phyloP scores from a whole-genome alignment of 306 rosid species.

The Quercus alba region DNA sequence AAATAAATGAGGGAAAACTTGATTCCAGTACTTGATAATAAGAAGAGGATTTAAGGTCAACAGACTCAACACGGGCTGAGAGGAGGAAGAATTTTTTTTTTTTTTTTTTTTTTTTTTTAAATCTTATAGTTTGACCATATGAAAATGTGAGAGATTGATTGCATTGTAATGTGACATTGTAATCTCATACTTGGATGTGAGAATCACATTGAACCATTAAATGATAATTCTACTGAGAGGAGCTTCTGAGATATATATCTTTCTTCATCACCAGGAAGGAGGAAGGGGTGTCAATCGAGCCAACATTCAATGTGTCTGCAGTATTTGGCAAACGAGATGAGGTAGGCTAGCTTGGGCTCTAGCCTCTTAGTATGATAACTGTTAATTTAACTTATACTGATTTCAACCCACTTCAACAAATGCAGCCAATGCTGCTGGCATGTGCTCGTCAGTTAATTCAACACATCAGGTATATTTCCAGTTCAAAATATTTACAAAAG shows the following conservation, averaged over 20 bases:
- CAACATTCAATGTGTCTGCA: conserved; percentile 81
- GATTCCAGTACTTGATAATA: neutral
- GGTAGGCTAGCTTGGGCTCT: conserved; percentile 38
- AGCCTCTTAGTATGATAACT: neutral
- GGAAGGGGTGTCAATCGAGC: conserved; percentile 72
- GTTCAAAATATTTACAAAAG: neutral
- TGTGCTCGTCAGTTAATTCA: conserved; percentile 90
- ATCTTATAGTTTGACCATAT: neutral
- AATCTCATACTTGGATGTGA: conserved; percentile 4
- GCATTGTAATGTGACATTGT: too few relatives aligned
- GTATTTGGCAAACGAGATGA: conserved; percentile 93
- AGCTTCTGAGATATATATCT: conserved; percentile 19
- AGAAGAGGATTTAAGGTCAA: neutral
- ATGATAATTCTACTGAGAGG: conserved; percentile 3
- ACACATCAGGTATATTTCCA: conserved; percentile 54
- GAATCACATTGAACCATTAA: conserved; percentile 5
- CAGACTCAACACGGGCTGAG: neutral
- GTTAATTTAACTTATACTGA: neutral
- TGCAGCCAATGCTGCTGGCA: conserved; percentile 84
- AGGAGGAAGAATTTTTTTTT: neutral
- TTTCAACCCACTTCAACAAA: conserved; percentile 1
- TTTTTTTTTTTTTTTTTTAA: neutral
- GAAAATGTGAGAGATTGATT: neutral
- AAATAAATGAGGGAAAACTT: neutral
- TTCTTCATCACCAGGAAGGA: conserved; percentile 58